Percentiles rank a stretch among this genome's conserved stretches.
phyloP scores from a whole-genome alignment of 768 basidiomycete species.

The Suillus lakei region DNA sequence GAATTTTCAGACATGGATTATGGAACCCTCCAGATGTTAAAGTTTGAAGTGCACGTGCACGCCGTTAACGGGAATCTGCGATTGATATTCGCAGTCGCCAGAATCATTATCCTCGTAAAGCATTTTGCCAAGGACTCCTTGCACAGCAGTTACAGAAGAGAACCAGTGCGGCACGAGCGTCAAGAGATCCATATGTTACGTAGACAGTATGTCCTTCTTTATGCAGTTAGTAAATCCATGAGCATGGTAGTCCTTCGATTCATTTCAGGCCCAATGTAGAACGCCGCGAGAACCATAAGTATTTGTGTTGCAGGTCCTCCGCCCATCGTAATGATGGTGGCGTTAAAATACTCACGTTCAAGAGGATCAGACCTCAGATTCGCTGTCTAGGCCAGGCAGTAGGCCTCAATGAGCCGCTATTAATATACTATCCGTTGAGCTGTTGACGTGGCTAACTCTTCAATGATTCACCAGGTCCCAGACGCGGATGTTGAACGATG shows the following conservation, averaged over 20 bases:
- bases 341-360: constrained; percentile 44
- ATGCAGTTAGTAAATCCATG: constrained; percentile 1
- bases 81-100: constrained; percentile 4
- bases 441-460: neutral
- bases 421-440: neutral
- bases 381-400: neutral
- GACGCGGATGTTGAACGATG: neutral
- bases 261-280: neutral
- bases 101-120: constrained; percentile 6
- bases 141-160: constrained; percentile 12
- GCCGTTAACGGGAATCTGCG: constrained; percentile 4
- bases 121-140: neutral
- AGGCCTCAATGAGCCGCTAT: neutral
- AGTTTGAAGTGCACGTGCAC: constrained; percentile 9
- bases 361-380: constrained; percentile 48
- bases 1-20: constrained; percentile 8
- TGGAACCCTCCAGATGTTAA: constrained; percentile 3
- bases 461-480: constrained; percentile 5
- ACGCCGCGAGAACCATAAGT: constrained; percentile 3
- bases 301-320: neutral
- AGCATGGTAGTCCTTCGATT: neutral
- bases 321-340: constrained; percentile 10
- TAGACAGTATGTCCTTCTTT: neutral
- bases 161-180: neutral
- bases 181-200: neutral